Base-by-base conservation (phyloP, 1,139 yeast genomes). In the Geotrichum phurueaensis region DNA sequence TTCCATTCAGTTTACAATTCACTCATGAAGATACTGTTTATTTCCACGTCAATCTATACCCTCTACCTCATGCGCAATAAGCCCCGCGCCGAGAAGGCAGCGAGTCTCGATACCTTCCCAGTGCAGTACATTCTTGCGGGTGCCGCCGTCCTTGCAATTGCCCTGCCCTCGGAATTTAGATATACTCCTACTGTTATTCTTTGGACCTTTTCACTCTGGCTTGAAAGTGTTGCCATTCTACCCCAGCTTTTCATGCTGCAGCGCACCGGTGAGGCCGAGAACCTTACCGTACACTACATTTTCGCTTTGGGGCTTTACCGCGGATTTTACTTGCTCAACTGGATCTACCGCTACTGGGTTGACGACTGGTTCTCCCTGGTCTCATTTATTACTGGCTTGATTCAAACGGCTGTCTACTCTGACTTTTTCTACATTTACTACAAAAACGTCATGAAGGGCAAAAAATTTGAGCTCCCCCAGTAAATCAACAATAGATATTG, bases 391-490 rank as follows among this genome's bases (percentile, higher is more conserved):
- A 87, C 97, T 1, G 99, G 99, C 25, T 66, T 94, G 53, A 73
- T 90, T 54, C 99, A 94, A 76, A 90, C 98, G 0, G 79, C 84
- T 56, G 76, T 94, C 47, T 94, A 94, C 77, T 89, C 97, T 0
- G 99, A 94, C 76, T 94, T 94, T 79, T 94, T 94, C 78, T 94
- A 90, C 76, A 81, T 94, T 65, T 94, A 94, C 76, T 92, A 92
- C 77, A 80, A 82, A 62, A 84, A 82, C 74, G 97, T 94, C 58
- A 79, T 91, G 80, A 85, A 87, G 72, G 96, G 96, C 55, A 82
- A 86, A 74, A 84, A 84, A 70, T 87, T 90, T 69, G 88, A 86
- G 67, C 81, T 94, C 69, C 96, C 96, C 10, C 87, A 84, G 60
- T 86, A 75, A 75, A 70, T 33, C 39, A 33, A 33, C 13, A 47